These are phyloP conservation scores for Chaetomium fimeti DNA, from an alignment of 495 filamentous ascomycete genomes.

Conservation along the genomic window DNA sequence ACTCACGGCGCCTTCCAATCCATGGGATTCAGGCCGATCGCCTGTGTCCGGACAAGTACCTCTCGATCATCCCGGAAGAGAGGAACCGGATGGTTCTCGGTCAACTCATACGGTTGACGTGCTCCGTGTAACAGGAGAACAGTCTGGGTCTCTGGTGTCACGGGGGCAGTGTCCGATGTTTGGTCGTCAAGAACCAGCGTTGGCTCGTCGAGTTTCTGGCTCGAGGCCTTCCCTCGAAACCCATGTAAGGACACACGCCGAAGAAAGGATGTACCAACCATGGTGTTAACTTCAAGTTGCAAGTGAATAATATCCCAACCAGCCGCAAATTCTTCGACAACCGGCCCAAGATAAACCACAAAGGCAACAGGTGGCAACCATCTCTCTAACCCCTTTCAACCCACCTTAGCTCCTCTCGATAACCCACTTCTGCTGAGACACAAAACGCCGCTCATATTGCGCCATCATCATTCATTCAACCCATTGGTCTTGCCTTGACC, in stretches of 20 bases:
- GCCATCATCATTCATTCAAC: constrained; percentile 24
- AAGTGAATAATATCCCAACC: neutral
- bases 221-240: constrained; percentile 16
- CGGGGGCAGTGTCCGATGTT: neutral
- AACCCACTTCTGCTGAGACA: constrained; percentile 16
- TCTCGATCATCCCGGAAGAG: constrained; percentile 41
- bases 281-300: neutral
- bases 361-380: neutral
- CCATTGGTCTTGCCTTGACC: constrained; percentile 13
- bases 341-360: constrained; percentile 12
- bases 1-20: constrained; percentile 72
- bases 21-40: constrained; percentile 67
- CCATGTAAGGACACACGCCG: constrained; percentile 28
- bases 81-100: constrained; percentile 51
- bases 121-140: constrained; percentile 47
- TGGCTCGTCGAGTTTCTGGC: neutral
- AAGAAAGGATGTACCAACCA: constrained; percentile 26
- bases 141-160: constrained; percentile 37
- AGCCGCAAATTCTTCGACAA: neutral
- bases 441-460: constrained; percentile 29
- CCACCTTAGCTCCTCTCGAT: neutral
- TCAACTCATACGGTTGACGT: constrained; percentile 44
- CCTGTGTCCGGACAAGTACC: constrained; percentile 56
- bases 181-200: neutral
- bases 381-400: neutral